Percentiles rank a stretch among this genome's conserved stretches.
Evolutionary conservation across 2,329 filamentous ascomycete genomes (phyloP).

Genomic region (Passalora sequoiae): DNA sequence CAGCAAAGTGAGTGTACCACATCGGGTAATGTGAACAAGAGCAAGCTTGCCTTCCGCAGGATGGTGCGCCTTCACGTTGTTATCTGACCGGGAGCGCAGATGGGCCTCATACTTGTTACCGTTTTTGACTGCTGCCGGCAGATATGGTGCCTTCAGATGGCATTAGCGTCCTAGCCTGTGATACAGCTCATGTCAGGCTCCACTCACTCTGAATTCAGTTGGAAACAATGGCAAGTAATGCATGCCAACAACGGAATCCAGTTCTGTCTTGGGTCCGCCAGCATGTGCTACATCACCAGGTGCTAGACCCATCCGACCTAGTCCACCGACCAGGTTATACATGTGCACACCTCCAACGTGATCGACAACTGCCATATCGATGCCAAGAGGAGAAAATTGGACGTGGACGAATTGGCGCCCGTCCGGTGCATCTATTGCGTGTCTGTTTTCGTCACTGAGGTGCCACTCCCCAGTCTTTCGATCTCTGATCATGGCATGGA

Average conservation of each 20-base stretch:
- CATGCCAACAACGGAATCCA: slow-evolving; percentile 72
- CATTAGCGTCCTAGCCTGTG: slow-evolving; percentile 25
- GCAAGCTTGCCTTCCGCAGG: slow-evolving; percentile 66
- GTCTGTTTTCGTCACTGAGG: slow-evolving; percentile 64
- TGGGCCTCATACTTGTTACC: slow-evolving; percentile 62
- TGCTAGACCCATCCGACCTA: slow-evolving; percentile 63
- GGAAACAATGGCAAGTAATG: slow-evolving; percentile 61
- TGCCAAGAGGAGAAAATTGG: slow-evolving; percentile 70
- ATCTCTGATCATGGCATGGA: slow-evolving; percentile 67
- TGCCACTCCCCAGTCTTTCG: slow-evolving; percentile 68
- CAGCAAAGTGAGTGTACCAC: slow-evolving; percentile 67
- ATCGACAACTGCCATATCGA: slow-evolving; percentile 80
- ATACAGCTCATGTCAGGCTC: slow-evolving; percentile 11
- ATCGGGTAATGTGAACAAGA: slow-evolving; percentile 69
- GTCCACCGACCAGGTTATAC: slow-evolving; percentile 62
- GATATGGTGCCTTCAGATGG: slow-evolving; percentile 23
- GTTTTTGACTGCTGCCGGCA: slow-evolving; percentile 36
- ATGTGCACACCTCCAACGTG: slow-evolving; percentile 71
- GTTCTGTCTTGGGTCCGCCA: slow-evolving; percentile 60
- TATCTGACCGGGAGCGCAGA: slow-evolving; percentile 54
- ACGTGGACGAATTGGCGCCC: slow-evolving; percentile 70
- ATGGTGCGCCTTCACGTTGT: slow-evolving; percentile 65
- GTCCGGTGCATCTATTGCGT: slow-evolving; percentile 58
- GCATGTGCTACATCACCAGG: slow-evolving; percentile 56
- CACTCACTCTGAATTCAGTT: slow-evolving; percentile 29